Percentiles rank a stretch among this genome's conserved stretches.
These are phyloP conservation scores for Celoporthe dispersa DNA, from an alignment of 2,329 filamentous ascomycete species.

Conservation along the genomic window DNA sequence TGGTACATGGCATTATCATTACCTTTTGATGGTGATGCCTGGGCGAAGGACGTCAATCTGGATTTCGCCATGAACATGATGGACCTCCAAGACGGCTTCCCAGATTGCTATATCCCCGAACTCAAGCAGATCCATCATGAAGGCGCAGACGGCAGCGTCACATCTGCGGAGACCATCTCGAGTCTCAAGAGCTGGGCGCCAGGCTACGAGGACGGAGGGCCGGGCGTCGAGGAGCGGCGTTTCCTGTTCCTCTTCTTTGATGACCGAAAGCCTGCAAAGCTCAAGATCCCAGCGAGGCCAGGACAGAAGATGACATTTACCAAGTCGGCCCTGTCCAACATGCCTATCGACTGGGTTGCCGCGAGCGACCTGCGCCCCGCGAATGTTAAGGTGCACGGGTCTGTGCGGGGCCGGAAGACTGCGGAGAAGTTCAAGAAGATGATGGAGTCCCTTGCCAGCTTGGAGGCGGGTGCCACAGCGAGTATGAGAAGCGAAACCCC, in stretches of 20 bases:
- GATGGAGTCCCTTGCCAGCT: neutral
- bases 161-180: neutral
- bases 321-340: neutral
- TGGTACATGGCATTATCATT: constrained; percentile 18
- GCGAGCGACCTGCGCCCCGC: constrained; percentile 5
- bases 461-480: neutral
- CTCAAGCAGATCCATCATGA: neutral
- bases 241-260: constrained; percentile 23
- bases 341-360: constrained; percentile 22
- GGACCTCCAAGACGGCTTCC: constrained; percentile 7
- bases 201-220: neutral
- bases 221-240: neutral
- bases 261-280: constrained; percentile 10
- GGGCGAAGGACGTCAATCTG: constrained; percentile 15
- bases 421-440: constrained; percentile 16
- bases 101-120: constrained; percentile 11
- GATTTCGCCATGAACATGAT: constrained; percentile 1
- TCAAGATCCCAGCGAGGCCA: constrained; percentile 7
- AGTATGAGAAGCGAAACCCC: neutral
- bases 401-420: neutral
- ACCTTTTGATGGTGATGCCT: constrained; percentile 13
- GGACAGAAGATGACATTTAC: constrained; percentile 16
- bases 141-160: neutral
- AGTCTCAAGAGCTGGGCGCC: constrained; percentile 13
- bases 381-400: neutral